Evolutionary conservation across 2,329 filamentous ascomycete genomes (phyloP).

Genomic region (Monosporascus sp.): DNA sequence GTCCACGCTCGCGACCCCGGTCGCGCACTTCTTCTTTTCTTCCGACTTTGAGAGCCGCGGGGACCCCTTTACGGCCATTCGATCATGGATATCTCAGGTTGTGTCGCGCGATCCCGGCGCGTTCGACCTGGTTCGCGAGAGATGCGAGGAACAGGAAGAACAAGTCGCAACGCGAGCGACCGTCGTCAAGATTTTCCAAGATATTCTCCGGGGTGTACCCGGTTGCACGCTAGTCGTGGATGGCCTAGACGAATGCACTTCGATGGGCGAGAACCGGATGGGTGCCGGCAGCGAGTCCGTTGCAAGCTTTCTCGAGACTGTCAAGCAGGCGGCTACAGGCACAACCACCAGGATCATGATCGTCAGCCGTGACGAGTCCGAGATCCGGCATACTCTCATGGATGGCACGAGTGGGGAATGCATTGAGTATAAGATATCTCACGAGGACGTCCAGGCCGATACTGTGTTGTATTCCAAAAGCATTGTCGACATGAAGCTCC

Average conservation of each 20-base stretch:
- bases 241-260: constrained; percentile 30
- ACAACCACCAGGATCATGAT: constrained; percentile 17
- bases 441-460: constrained; percentile 19
- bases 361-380: constrained; percentile 19
- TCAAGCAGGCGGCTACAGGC: constrained; percentile 1
- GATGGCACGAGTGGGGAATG: background rate
- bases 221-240: constrained; percentile 23
- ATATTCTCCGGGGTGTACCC: constrained; percentile 8
- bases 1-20: fast-evolving
- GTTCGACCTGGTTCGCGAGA: constrained; percentile 7
- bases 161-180: constrained; percentile 8
- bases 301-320: constrained; percentile 9
- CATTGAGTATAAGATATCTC: constrained; percentile 14
- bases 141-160: background rate
- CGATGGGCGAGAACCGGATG: background rate
- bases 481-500: constrained; percentile 25
- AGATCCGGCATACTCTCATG: constrained; percentile 16
- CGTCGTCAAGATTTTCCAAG: constrained; percentile 15
- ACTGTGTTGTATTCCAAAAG: constrained; percentile 16
- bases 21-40: constrained; percentile 29
- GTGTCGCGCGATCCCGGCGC: constrained; percentile 1
- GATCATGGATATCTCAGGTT: constrained; percentile 27
- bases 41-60: constrained; percentile 18
- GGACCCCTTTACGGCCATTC: constrained; percentile 20
- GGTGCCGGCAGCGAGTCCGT: background rate